A percentile compares a stretch with the other conserved stretches of the same genome.
Evolutionary conservation across 371 early-diverging fungal genomes (phyloP).

Genomic region (Mucor lusitanicus): DNA sequence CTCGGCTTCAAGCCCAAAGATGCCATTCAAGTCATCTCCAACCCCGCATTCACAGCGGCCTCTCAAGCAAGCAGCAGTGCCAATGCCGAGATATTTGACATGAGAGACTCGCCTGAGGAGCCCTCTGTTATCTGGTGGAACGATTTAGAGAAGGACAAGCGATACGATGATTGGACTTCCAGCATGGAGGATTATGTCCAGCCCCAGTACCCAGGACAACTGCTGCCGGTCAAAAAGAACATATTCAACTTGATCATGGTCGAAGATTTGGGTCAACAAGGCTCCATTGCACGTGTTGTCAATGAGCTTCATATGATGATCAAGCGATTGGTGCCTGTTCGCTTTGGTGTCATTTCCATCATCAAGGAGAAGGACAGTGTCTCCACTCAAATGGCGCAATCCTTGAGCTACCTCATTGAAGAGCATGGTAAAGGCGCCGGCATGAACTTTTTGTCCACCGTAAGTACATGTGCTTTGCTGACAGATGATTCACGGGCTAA

Average conservation of each 20-base stretch:
- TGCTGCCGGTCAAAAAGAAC: conserved; percentile 76
- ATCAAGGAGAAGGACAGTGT: conserved; percentile 37
- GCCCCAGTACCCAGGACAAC: conserved; percentile 67
- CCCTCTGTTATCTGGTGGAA: conserved; percentile 82
- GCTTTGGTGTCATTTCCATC: conserved; percentile 81
- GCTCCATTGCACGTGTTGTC: conserved; percentile 49
- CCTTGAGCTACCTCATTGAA: conserved; percentile 41
- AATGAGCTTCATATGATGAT: conserved; percentile 63
- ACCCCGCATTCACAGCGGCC: conserved; percentile 33
- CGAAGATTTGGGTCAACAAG: conserved; percentile 61
- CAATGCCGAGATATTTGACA: conserved; percentile 69
- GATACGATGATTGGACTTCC: conserved; percentile 73
- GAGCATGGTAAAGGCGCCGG: conserved; percentile 27
- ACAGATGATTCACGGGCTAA: too few relatives aligned
- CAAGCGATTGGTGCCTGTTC: conserved; percentile 72
- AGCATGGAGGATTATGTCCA: conserved; percentile 56
- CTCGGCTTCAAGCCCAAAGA: conserved; percentile 61
- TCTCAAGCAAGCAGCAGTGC: conserved; percentile 29
- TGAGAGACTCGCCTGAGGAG: conserved; percentile 63
- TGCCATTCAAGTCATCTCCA: conserved; percentile 67
- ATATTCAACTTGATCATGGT: conserved; percentile 69
- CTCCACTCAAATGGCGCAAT: conserved; percentile 49
- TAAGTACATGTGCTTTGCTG: neutral
- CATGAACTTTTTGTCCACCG: conserved; percentile 36
- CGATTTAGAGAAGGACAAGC: conserved; percentile 82